Evolutionary conservation across 495 filamentous ascomycete species (phyloP).

Genomic region (Penicillium flavigenum): DNA sequence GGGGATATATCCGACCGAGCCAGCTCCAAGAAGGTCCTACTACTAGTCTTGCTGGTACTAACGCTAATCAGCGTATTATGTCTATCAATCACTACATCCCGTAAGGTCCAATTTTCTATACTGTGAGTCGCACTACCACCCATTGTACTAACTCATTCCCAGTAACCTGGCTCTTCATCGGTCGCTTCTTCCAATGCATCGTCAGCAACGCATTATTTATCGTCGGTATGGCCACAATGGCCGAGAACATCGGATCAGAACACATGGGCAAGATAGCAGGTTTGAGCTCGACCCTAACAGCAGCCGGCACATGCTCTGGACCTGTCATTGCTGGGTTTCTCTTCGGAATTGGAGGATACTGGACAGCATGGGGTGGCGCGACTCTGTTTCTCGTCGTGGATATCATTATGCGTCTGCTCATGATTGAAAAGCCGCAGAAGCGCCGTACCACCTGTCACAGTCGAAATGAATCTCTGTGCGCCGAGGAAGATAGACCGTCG

Average conservation of each 20-base stretch:
- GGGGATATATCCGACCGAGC: constrained; percentile 23
- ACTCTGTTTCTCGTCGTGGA: constrained; percentile 26
- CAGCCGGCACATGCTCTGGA: constrained; percentile 17
- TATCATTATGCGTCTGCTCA: constrained; percentile 32
- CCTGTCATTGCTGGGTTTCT: constrained; percentile 28
- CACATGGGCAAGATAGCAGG: constrained; percentile 33
- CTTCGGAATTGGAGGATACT: constrained; percentile 31
- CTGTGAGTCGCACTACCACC: neutral
- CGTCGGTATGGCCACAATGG: constrained; percentile 31
- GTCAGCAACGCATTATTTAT: constrained; percentile 31
- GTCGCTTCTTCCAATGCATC: constrained; percentile 32
- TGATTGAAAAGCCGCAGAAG: constrained; percentile 25
- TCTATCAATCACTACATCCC: constrained; percentile 15
- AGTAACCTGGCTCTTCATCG: constrained; percentile 30
- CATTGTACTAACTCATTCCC: neutral
- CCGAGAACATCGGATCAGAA: constrained; percentile 27
- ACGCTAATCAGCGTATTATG: constrained; percentile 21
- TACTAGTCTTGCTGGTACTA: constrained; percentile 19
- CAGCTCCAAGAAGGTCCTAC: constrained; percentile 17
- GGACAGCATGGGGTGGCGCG: constrained; percentile 30
- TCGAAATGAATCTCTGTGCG: neutral
- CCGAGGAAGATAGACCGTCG: neutral
- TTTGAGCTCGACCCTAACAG: neutral
- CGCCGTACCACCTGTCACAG: neutral
- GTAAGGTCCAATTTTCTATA: constrained; percentile 5